These are phyloP conservation scores for Geotrichum europaeum DNA, from an alignment of 1,139 yeast genomes.

Conservation along the genomic window DNA sequence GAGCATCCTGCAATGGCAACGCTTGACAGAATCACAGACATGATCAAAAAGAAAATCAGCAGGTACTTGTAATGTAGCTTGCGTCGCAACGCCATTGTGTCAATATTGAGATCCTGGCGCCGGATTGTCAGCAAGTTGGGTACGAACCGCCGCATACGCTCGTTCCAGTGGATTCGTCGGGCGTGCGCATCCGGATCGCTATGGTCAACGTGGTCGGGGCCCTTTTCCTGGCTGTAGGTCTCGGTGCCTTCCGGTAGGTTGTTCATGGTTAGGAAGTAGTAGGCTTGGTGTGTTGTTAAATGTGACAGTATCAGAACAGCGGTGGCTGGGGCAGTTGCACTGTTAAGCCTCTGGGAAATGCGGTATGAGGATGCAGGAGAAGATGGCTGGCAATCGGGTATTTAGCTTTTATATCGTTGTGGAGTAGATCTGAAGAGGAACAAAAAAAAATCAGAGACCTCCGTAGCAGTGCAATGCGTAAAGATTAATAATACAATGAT, in stretches of 20 bases:
- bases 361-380: too few species aligned
- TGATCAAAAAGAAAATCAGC: slow-evolving; percentile 21
- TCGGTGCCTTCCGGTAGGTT: not conserved
- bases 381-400: too few species aligned
- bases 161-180: not conserved
- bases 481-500: too few species aligned
- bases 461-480: too few species aligned
- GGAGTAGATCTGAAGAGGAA: too few species aligned
- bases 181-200: not conserved
- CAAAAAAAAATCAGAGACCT: too few species aligned
- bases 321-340: too few species aligned
- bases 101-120: slow-evolving; percentile 11
- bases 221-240: not conserved
- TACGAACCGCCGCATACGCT: not conserved
- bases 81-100: slow-evolving; percentile 10
- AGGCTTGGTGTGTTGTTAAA: not conserved
- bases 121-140: slow-evolving; percentile 14
- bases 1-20: slow-evolving; percentile 27
- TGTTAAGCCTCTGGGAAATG: too few species aligned
- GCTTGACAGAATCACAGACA: slow-evolving; percentile 23
- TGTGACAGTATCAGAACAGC: too few species aligned
- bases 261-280: not conserved
- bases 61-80: slow-evolving; percentile 23
- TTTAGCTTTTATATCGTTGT: too few species aligned
- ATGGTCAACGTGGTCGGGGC: not conserved